Conservation (phyloP, 139 green algal species). For the Nannochloris sp. region DNA sequence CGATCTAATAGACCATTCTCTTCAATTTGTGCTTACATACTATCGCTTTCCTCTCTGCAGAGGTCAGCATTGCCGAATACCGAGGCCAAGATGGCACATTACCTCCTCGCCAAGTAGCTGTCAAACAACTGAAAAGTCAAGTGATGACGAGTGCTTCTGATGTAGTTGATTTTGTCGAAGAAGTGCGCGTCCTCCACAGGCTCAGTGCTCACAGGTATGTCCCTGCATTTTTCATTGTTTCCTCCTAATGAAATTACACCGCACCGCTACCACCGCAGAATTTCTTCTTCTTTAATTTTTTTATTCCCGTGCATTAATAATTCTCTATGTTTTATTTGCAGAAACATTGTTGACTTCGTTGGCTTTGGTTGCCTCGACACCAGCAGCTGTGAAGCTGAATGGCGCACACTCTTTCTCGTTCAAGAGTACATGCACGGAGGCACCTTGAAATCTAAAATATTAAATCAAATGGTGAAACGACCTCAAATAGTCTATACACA, state of each 20-base stretch:
- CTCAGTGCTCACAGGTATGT: not conserved
- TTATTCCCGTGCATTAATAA: not conserved
- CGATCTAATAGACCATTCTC: too few species aligned
- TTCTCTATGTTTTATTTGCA: not conserved
- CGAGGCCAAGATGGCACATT: not conserved
- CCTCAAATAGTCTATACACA: conserved; percentile 1
- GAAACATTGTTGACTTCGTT: not conserved
- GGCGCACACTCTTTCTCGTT: conserved; percentile 11
- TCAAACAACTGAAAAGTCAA: conserved; percentile 2
- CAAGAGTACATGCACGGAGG: conserved; percentile 1
- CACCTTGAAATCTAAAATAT: not conserved
- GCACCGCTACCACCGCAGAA: too few species aligned
- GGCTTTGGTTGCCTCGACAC: conserved; percentile 1
- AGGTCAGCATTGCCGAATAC: not conserved
- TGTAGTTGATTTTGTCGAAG: not conserved
- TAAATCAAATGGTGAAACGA: not conserved
- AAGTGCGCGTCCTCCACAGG: conserved; percentile 4
- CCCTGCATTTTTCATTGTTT: not conserved
- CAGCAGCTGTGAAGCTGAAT: not conserved
- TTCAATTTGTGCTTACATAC: too few species aligned
- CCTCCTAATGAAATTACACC: too few species aligned
- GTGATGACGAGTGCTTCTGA: not conserved
- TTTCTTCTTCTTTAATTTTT: not conserved
- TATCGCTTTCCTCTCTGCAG: not conserved
- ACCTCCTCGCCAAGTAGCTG: not conserved